Base-by-base conservation (phyloP, 148 eudicot species). In the Chenopodium formosanum region DNA sequence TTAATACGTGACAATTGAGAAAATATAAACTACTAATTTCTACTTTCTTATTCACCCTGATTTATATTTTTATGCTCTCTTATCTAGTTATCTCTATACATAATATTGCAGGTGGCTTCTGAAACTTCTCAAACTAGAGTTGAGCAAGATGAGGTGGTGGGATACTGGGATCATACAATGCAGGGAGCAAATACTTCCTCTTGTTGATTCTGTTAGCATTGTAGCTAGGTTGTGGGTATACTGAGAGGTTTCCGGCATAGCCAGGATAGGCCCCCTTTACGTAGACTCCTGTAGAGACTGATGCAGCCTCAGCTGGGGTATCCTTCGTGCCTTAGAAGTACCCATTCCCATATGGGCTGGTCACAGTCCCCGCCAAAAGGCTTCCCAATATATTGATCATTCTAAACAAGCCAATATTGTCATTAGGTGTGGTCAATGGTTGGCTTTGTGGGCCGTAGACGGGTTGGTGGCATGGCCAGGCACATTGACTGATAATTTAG, bases 401-500 rank as follows among this genome's bases (percentile, higher is more conserved):
- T 5, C 95, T 91, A 71, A 89, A 93, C 17, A 89, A 34, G 31
- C 93, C 93, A 70, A 91, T 89, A 63, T 91, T 89, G 58, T 66
- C 52, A 83, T 91, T 90, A 29, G 95, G 93, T 1, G 90, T 85
- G 1, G 89, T 80, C 56, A 90, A 76, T 5, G 94, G 89, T 22
- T 91, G 88, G 73, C 68, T 75, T 74, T 90, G 91, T 63, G 95
- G 95, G 8, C 95, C 93, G 80, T 85, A 86, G 8, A 90, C 84
- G 66, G 92, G 92, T 79, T 90, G 87, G 74, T 88, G 89, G 78
- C 88, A 91, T 1, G 93, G 93, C 93, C 91, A 90, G 1, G 93
- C 90, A 58, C 94, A 90, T 67, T 88, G 13, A 48, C 52, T 47
- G 50, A 47, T 47, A 47, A 4, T 10, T 47, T 7, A 10, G 50